phyloP scores from a whole-genome alignment of 208 protist species.

The Tritrichomonas musculus region DNA sequence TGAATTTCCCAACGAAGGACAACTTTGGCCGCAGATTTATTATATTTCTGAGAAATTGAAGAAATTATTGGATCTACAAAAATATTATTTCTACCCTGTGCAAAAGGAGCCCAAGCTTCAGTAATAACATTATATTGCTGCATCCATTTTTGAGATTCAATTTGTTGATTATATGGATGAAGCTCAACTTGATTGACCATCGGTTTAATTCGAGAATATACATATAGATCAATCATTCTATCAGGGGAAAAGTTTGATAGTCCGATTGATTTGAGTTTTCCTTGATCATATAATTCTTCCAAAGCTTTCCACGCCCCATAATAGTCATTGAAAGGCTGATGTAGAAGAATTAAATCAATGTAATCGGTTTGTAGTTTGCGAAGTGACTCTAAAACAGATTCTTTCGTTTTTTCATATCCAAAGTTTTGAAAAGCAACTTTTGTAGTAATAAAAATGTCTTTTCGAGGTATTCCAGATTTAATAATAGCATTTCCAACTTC shows the following conservation, averaged over 20 bases:
- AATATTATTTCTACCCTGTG: too few relatives aligned
- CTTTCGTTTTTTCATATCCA: not conserved
- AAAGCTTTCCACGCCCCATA: not conserved
- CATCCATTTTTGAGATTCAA: too few relatives aligned
- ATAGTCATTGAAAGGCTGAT: not conserved
- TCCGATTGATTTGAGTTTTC: not conserved
- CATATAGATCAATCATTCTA: too few relatives aligned
- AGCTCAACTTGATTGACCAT: too few relatives aligned
- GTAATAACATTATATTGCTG: too few relatives aligned
- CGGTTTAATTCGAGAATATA: too few relatives aligned
- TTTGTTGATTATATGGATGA: too few relatives aligned
- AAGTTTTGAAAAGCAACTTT: not conserved
- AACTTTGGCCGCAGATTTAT: not conserved
- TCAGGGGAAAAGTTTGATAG: too few relatives aligned
- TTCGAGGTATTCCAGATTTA: too few relatives aligned
- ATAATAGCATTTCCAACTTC: too few relatives aligned
- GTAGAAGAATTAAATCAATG: not conserved
- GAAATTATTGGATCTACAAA: not conserved
- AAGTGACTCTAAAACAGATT: not conserved
- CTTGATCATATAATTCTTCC: not conserved
- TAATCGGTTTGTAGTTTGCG: not conserved
- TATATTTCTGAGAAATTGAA: not conserved
- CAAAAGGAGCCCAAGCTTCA: too few relatives aligned
- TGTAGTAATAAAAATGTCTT: not conserved
- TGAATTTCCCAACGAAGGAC: not conserved